Evolutionary conservation across 163 green algal species (phyloP), one percentile per base, ranked within the genome.

Genomic region (Chlamydomonas reinhardtii): DNA sequence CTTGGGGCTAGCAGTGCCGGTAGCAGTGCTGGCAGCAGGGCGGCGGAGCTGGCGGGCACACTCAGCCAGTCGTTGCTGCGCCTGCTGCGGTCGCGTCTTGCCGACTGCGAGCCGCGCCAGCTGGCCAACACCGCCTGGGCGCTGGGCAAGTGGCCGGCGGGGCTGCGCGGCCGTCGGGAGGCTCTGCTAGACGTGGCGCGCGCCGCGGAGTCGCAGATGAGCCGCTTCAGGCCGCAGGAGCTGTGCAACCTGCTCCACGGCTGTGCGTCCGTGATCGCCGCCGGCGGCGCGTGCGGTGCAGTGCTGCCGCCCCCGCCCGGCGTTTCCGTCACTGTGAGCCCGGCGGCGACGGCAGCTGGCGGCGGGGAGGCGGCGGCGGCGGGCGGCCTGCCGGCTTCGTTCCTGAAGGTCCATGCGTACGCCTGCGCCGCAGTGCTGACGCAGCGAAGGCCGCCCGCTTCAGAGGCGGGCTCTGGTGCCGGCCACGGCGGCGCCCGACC

Each of bases 181-280:
- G 56, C 56, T 0, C 70, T 86, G 39, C 27, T 29, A 8, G 54
- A 59, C 0, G 56, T 86, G 8, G 12, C 73, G 56, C 27, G n/a
- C 2, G 70, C 54, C 12, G 31, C 70, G 1, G 27, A 0, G 9
- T 29, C 70, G 14, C 56, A 39, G 56, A 54, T 86, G 32, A 15
- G 15, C 8, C 25, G 9, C 35, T 73, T 86, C 56, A 12, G 29
- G 24, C n/a, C 80, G 9, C 80, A 86, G 69, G 80, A 86, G 80
- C 80, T 86, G 17, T 25, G 70, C 29, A 86, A 86, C 70, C 34
- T 86, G 70, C 25, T 86, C 14, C 80, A 86, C 80, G 80, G 80
- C 35, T 71, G 34, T 29, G 80, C 80, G 3, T 27, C 69, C 31
- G 66, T 31, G 39, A 14, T 19, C 4, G 37, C 37, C 4, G 37